A percentile compares a stretch with the other conserved stretches of the same genome.
Conservation (phyloP, 352 stramenopile species). For the Pythium insidiosum region DNA sequence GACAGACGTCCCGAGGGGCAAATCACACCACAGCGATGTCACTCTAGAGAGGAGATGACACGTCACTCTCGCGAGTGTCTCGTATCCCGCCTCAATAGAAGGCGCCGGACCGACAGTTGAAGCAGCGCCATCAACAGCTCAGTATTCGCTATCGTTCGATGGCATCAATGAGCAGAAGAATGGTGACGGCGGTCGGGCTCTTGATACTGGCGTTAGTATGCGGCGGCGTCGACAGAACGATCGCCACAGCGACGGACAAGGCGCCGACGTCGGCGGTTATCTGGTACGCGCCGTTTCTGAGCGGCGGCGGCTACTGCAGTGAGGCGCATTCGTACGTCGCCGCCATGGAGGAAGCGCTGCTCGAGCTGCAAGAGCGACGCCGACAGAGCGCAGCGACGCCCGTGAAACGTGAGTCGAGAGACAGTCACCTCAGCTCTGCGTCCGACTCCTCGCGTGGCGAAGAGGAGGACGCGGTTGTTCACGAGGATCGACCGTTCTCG, state of each 20-base stretch:
- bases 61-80: too few relatives aligned
- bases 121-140: too few relatives aligned
- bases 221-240: too few relatives aligned
- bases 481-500: constrained; percentile 28
- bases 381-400: constrained; percentile 20
- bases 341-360: constrained; percentile 36
- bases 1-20: too few relatives aligned
- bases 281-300: constrained; percentile 90
- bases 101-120: too few relatives aligned
- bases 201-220: not conserved
- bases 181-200: not conserved
- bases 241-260: not conserved
- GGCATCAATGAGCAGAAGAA: too few relatives aligned
- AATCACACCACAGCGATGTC: not conserved
- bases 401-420: not conserved
- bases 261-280: constrained; percentile 35
- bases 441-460: not conserved
- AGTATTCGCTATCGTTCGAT: too few relatives aligned
- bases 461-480: too few relatives aligned
- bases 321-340: constrained; percentile 86
- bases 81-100: too few relatives aligned
- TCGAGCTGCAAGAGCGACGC: constrained; percentile 10
- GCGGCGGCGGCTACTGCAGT: constrained; percentile 88
- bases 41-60: not conserved
- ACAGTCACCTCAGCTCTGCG: constrained; percentile 4